Conservation (phyloP, 306 rosid genomes). For the Dalbergia cultrata region DNA sequence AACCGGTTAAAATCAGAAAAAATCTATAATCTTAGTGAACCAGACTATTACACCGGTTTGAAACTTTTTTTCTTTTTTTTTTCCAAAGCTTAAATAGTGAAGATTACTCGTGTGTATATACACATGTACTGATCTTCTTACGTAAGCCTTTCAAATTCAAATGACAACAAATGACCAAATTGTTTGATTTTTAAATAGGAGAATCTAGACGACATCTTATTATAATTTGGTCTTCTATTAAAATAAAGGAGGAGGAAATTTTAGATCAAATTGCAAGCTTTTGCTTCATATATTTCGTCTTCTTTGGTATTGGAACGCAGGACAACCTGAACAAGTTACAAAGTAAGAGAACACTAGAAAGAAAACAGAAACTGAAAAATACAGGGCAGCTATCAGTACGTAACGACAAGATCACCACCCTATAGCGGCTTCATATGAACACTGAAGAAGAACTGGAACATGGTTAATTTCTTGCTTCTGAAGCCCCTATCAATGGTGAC, state of each 20-base stretch:
- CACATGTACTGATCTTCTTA: not conserved
- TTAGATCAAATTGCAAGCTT: not conserved
- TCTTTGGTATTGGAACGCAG: slow-evolving; percentile 10
- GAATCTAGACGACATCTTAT: not conserved
- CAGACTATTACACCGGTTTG: no score
- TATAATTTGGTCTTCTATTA: not conserved
- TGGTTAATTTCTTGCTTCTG: not conserved
- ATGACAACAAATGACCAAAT: not conserved
- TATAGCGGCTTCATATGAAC: not conserved
- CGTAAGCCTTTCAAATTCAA: not conserved
- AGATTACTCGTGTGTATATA: no score
- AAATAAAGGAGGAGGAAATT: not conserved
- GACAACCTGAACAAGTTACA: slow-evolving; percentile 16
- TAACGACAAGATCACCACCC: slow-evolving; percentile 4
- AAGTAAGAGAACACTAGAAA: not conserved
- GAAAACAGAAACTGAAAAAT: not conserved
- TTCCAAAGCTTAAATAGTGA: no score
- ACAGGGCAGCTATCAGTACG: not conserved
- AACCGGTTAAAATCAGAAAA: no score
- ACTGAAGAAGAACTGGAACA: not conserved
- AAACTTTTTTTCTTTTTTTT: no score
- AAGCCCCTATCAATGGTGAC: slow-evolving; percentile 16
- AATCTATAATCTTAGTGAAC: no score
- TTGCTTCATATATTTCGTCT: slow-evolving; percentile 33
- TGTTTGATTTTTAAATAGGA: not conserved